phyloP scores from a whole-genome alignment of 164 flowering plant genomes.

The Berberis vulgaris region DNA sequence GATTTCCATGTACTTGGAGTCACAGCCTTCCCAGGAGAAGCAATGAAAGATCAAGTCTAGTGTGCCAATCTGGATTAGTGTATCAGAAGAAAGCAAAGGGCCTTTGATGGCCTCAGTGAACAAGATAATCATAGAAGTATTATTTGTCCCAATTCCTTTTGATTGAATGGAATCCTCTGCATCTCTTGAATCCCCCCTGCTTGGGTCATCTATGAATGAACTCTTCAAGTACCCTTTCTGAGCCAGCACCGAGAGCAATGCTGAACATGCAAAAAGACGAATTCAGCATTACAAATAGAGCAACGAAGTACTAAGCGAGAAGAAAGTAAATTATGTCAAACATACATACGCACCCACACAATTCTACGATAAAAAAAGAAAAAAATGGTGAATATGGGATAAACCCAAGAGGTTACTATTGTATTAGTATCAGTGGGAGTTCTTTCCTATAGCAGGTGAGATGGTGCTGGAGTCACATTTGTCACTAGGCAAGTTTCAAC shows the following conservation, averaged over 20 bases:
- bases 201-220: slow-evolving; percentile 23
- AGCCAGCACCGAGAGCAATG: slow-evolving; percentile 60
- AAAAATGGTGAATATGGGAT: too few species aligned
- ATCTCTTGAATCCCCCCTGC: slow-evolving; percentile 19
- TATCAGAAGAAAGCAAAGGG: slow-evolving; percentile 83
- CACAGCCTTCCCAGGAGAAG: slow-evolving; percentile 36
- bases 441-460: not conserved
- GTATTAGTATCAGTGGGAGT: not conserved
- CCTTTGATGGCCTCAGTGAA: slow-evolving; percentile 92
- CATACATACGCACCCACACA: not conserved
- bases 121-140: slow-evolving; percentile 32
- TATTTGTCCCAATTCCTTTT: slow-evolving; percentile 22
- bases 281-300: not conserved
- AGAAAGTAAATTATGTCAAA: not conserved
- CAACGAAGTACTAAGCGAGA: not conserved
- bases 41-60: slow-evolving; percentile 54
- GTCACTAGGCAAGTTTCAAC: too few species aligned
- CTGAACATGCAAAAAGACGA: slow-evolving; percentile 22
- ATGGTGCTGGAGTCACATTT: too few species aligned
- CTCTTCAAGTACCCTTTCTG: slow-evolving; percentile 42
- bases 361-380: too few species aligned
- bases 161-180: slow-evolving; percentile 40
- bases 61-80: slow-evolving; percentile 63
- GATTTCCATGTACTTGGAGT: slow-evolving; percentile 29
- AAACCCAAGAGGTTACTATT: too few species aligned